phyloP scores from a whole-genome alignment of 1,284 basidiomycete species.

The Anthracocystis walkeri region DNA sequence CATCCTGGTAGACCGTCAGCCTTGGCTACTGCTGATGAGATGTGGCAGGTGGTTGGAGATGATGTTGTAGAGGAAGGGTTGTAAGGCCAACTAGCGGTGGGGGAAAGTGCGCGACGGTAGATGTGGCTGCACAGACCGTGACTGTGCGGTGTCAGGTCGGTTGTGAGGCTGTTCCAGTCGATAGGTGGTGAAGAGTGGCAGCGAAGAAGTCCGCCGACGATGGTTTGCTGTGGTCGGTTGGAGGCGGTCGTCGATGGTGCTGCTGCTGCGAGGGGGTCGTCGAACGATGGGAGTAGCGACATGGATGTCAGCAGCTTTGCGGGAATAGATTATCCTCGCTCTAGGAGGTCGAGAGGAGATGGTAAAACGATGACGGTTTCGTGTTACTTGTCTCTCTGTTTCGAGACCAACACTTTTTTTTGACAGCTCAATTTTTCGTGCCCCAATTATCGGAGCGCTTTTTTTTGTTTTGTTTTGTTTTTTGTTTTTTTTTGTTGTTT shows the following conservation, averaged over 20 bases:
- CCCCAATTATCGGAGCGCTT: background rate
- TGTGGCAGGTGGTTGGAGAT: background rate
- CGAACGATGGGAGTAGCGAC: conserved; percentile 17
- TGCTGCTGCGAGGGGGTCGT: conserved; percentile 1
- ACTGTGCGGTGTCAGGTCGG: conserved; percentile 22
- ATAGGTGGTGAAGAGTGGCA: background rate
- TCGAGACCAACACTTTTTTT: conserved; percentile 14
- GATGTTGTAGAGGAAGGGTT: background rate
- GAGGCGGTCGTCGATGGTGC: background rate
- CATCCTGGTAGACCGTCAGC: conserved; percentile 22
- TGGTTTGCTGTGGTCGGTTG: background rate
- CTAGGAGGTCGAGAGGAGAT: too few species aligned
- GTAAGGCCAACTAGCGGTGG: conserved; percentile 11
- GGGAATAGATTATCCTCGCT: too few species aligned
- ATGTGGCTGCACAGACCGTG: conserved; percentile 29
- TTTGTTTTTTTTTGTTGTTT: background rate
- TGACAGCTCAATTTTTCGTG: conserved; percentile 7
- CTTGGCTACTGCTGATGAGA: background rate
- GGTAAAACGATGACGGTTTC: too few species aligned
- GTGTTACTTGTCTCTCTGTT: too few species aligned
- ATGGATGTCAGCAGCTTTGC: conserved; percentile 3
- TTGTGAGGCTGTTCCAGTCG: conserved; percentile 6
- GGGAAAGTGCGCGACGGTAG: conserved; percentile 19
- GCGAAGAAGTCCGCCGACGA: conserved; percentile 4
- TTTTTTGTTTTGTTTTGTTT: background rate